These are phyloP conservation scores for Tillandsia leiboldiana DNA, from an alignment of 176 grass and related monocot genomes.

Conservation along the genomic window DNA sequence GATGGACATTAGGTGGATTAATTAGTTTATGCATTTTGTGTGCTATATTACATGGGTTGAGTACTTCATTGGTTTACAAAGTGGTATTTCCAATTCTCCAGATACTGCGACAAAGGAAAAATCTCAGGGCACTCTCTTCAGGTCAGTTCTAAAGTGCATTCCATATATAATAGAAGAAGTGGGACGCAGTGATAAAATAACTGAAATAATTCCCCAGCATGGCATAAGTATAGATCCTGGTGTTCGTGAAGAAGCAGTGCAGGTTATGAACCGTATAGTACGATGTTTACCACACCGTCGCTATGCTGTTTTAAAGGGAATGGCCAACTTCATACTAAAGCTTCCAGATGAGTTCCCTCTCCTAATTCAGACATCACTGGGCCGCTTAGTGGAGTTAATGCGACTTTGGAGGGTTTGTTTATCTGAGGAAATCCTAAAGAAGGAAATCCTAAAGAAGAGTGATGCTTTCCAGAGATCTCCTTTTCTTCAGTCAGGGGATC, in stretches of 20 bases:
- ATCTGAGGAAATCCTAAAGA: conserved; percentile 60
- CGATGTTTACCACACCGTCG: conserved; percentile 76
- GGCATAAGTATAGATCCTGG: conserved; percentile 93
- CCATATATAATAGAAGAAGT: conserved; percentile 95
- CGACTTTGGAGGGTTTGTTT: conserved; percentile 79
- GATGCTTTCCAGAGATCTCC: conserved; percentile 51
- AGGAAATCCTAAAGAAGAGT: conserved; percentile 43
- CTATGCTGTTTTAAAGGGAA: conserved; percentile 95
- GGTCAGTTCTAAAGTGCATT: conserved; percentile 96
- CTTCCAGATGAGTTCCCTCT: conserved; percentile 95
- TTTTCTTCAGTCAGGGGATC: conserved; percentile 50
- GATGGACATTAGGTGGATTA: too few relatives aligned
- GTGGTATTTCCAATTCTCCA: conserved; percentile 27
- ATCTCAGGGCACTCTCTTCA: conserved; percentile 86
- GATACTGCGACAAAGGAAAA: conserved; percentile 92
- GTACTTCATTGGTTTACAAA: not conserved
- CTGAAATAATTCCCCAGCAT: conserved; percentile 96
- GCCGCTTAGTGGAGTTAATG: conserved; percentile 85
- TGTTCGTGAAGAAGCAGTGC: conserved; percentile 89
- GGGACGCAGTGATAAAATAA: conserved; percentile 83
- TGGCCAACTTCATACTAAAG: conserved; percentile 95
- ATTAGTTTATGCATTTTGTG: not conserved
- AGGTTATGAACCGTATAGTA: conserved; percentile 89
- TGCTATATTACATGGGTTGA: too few relatives aligned
- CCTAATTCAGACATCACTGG: conserved; percentile 86